A percentile compares a stretch with the other conserved stretches of the same genome.
These are phyloP conservation scores for Coemansia sp. DNA, from an alignment of 192 early-diverging fungal genomes.

Conservation along the genomic window DNA sequence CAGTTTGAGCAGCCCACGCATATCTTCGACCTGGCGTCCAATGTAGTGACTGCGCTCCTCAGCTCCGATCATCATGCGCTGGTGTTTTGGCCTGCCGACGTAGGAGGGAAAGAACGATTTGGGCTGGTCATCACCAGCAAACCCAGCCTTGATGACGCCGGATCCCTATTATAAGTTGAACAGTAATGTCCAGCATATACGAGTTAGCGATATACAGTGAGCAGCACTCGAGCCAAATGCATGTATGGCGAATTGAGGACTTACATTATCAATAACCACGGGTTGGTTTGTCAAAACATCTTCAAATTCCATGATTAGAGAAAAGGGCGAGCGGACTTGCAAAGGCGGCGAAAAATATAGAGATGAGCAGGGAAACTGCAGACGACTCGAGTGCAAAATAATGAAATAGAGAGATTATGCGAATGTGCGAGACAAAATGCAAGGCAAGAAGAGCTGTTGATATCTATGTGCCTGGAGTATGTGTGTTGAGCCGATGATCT, in stretches of 20 bases:
- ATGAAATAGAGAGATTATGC: background rate
- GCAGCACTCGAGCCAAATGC: background rate
- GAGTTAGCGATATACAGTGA: background rate
- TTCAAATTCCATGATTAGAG: constrained; percentile 71
- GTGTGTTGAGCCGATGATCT: background rate
- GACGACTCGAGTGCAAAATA: background rate
- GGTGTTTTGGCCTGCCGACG: constrained; percentile 96
- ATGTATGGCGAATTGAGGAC: constrained; percentile 6
- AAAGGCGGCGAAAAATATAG: background rate
- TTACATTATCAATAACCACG: constrained; percentile 99
- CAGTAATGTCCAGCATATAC: background rate
- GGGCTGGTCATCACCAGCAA: constrained; percentile 97
- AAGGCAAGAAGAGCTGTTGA: background rate
- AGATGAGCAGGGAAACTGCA: background rate
- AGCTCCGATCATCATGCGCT: constrained; percentile 96
- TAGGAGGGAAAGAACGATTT: constrained; percentile 94
- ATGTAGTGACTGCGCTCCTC: constrained; percentile 96
- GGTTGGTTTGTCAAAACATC: constrained; percentile 97
- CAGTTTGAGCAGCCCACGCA: constrained; percentile 91
- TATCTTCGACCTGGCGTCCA: constrained; percentile 93
- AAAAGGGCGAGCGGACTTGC: background rate
- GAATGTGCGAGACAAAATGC: background rate
- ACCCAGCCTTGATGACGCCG: constrained; percentile 98
- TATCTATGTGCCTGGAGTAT: background rate
- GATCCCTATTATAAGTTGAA: constrained; percentile 72